phyloP scores from a whole-genome alignment of 352 stramenopile genomes.

The Phytophthora vignae region DNA sequence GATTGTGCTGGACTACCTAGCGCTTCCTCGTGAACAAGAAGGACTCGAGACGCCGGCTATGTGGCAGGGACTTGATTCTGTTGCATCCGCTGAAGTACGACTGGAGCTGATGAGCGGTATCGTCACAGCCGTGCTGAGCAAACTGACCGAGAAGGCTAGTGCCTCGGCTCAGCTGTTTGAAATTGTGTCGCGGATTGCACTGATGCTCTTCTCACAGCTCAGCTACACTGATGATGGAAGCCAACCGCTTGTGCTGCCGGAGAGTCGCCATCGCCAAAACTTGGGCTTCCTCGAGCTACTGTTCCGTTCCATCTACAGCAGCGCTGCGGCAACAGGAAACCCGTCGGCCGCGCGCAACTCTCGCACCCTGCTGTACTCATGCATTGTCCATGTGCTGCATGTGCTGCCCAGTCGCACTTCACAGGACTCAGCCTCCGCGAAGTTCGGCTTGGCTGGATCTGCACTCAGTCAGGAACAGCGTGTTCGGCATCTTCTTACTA shows the following conservation, averaged over 20 bases:
- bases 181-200: slow-evolving; percentile 69
- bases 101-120: slow-evolving; percentile 73
- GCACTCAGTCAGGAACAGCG: slow-evolving; percentile 36
- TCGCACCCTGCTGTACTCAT: slow-evolving; percentile 81
- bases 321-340: slow-evolving; percentile 71
- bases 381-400: slow-evolving; percentile 75
- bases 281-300: slow-evolving; percentile 69
- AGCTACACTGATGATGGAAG: slow-evolving; percentile 33
- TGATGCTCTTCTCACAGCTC: slow-evolving; percentile 70
- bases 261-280: slow-evolving; percentile 56
- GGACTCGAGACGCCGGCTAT: slow-evolving; percentile 44
- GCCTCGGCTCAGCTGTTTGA: slow-evolving; percentile 80
- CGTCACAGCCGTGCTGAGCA: slow-evolving; percentile 63
- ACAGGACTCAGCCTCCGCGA: slow-evolving; percentile 25
- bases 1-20: slow-evolving; percentile 79
- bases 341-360: slow-evolving; percentile 77
- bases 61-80: slow-evolving; percentile 69
- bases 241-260: slow-evolving; percentile 35
- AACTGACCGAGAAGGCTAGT: slow-evolving; percentile 60
- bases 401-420: slow-evolving; percentile 35
- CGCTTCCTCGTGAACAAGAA: slow-evolving; percentile 50
- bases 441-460: slow-evolving; percentile 21
- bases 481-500: slow-evolving; percentile 50
- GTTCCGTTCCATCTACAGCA: slow-evolving; percentile 68
- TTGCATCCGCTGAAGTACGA: slow-evolving; percentile 65